Conservation (phyloP, 495 filamentous ascomycete species). For the Aspergillus incahuasiensis region DNA sequence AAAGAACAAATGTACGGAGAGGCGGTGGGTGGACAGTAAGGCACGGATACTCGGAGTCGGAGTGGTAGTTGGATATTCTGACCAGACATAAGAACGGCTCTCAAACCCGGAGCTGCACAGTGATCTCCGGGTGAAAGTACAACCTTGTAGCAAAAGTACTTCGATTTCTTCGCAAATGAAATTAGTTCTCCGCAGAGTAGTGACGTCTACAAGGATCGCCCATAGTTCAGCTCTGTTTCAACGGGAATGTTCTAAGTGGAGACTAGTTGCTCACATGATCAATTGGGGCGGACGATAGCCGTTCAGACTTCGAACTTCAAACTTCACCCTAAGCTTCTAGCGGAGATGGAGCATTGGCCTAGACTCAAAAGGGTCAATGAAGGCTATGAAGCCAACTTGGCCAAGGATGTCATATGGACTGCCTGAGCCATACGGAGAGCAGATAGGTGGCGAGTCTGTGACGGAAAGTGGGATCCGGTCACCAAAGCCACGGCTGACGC, state of each 20-base stretch:
- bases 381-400: slow-evolving; percentile 2
- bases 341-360: not conserved
- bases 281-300: slow-evolving; percentile 5
- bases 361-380: slow-evolving; percentile 21
- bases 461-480: slow-evolving; percentile 9
- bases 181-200: not conserved
- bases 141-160: not conserved
- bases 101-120: not conserved
- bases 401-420: too few species aligned
- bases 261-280: slow-evolving; percentile 33
- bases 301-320: not conserved
- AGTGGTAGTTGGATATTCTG: not conserved
- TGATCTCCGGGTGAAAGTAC: slow-evolving; percentile 1
- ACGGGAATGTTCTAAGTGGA: not conserved
- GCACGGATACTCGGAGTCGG: too few species aligned
- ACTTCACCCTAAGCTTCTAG: too few species aligned
- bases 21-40: too few species aligned
- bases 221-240: not conserved
- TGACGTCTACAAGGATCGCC: not conserved
- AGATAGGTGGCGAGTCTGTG: too few species aligned
- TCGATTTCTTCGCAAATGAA: not conserved
- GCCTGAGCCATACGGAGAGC: not conserved
- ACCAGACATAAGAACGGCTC: not conserved
- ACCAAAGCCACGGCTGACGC: slow-evolving; percentile 18
- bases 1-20: too few species aligned